Conservation (phyloP, 2,329 filamentous ascomycete genomes). For the Bipolaris zeicola region DNA sequence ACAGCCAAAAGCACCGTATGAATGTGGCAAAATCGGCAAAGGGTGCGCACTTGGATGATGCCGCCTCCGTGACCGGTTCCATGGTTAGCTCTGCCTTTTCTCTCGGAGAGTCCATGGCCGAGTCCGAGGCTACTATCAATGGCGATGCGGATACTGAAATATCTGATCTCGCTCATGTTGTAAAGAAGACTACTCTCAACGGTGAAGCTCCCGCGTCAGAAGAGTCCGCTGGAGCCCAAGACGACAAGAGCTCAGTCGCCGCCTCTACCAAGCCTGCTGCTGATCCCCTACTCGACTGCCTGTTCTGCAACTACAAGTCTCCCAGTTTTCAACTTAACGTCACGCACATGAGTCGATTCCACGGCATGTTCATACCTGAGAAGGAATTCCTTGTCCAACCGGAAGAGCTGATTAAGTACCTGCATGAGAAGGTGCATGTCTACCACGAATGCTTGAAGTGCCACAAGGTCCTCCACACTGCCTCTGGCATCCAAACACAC, state of each 20-base stretch:
- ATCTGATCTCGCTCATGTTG: conserved; percentile 74
- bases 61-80: conserved; percentile 66
- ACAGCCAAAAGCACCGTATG: conserved; percentile 85
- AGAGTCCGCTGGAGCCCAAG: conserved; percentile 49
- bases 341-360: conserved; percentile 87
- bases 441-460: conserved; percentile 88
- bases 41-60: conserved; percentile 60
- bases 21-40: conserved; percentile 59
- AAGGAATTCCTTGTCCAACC: conserved; percentile 80
- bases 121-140: conserved; percentile 61
- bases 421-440: conserved; percentile 80
- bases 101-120: conserved; percentile 75
- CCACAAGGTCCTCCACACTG: conserved; percentile 77
- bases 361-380: conserved; percentile 96
- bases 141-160: conserved; percentile 76
- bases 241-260: conserved; percentile 45
- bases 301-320: conserved; percentile 92
- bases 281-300: conserved; percentile 62
- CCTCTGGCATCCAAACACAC: conserved; percentile 86
- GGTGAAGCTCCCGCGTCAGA: conserved; percentile 51
- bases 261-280: conserved; percentile 39
- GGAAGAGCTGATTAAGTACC: conserved; percentile 77
- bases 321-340: conserved; percentile 76
- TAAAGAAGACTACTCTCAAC: conserved; percentile 67
- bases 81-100: conserved; percentile 92